Evolutionary conservation across 1,284 basidiomycete species (phyloP).

Genomic region (Malassezia caprae): DNA sequence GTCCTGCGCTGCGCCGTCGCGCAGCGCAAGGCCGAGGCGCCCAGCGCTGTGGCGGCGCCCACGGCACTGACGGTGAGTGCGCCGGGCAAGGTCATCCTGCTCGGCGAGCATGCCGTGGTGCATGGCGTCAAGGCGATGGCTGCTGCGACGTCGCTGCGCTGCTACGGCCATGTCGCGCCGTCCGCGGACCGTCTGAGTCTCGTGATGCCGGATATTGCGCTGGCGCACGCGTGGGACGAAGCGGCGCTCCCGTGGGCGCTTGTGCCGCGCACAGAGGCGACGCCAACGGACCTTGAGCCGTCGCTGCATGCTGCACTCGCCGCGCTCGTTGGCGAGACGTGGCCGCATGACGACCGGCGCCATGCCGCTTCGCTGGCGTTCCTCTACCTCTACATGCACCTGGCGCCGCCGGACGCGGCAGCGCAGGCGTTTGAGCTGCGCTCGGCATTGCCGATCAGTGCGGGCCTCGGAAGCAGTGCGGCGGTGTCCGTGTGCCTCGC

Average conservation of each 20-base stretch:
- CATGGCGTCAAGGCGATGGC: slow-evolving; percentile 94
- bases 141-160: slow-evolving; percentile 85
- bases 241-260: slow-evolving; percentile 65
- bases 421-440: slow-evolving; percentile 71
- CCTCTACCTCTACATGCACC: slow-evolving; percentile 83
- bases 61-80: slow-evolving; percentile 49
- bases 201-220: slow-evolving; percentile 70
- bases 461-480: slow-evolving; percentile 91
- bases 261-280: slow-evolving; percentile 52
- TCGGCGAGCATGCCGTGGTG: slow-evolving; percentile 98
- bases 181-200: slow-evolving; percentile 69
- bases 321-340: slow-evolving; percentile 28
- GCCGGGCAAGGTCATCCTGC: slow-evolving; percentile 94
- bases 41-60: slow-evolving; percentile 17
- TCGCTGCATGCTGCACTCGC: slow-evolving; percentile 23
- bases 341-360: slow-evolving; percentile 34
- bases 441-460: slow-evolving; percentile 93
- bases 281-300: slow-evolving; percentile 49
- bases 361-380: slow-evolving; percentile 69
- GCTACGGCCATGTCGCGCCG: slow-evolving; percentile 73
- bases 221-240: slow-evolving; percentile 71
- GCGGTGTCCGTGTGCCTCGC: slow-evolving; percentile 83
- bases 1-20: slow-evolving; percentile 3
- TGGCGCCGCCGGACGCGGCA: slow-evolving; percentile 57
- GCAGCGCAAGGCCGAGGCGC: background rate